phyloP scores from a whole-genome alignment of 495 filamentous ascomycete genomes.

The Cryomyces minteri region DNA sequence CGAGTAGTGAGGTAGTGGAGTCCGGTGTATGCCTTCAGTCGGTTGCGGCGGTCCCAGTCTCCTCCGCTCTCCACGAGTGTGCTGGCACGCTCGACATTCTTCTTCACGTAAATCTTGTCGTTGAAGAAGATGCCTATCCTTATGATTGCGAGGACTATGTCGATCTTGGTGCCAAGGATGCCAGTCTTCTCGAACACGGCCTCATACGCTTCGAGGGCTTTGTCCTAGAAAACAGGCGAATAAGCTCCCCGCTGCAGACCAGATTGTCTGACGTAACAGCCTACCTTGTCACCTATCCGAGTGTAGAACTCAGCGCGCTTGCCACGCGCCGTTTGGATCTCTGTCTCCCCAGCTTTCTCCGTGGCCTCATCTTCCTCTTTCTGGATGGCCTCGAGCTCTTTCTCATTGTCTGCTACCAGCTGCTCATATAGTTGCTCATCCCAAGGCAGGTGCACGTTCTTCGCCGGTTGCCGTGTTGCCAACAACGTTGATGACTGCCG shows the following conservation, averaged over 20 bases:
- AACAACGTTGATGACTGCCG: constrained; percentile 36
- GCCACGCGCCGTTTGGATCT: constrained; percentile 77
- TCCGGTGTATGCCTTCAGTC: constrained; percentile 95
- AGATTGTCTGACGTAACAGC: constrained; percentile 6
- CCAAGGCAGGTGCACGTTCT: constrained; percentile 61
- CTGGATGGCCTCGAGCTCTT: constrained; percentile 76
- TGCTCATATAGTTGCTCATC: constrained; percentile 76
- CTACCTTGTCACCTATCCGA: constrained; percentile 84
- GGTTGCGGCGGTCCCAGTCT: constrained; percentile 96
- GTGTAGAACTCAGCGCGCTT: constrained; percentile 95
- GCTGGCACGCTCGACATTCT: constrained; percentile 79
- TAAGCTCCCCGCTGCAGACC: neutral
- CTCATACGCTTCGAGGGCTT: constrained; percentile 81
- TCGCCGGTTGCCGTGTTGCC: constrained; percentile 41
- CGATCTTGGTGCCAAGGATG: constrained; percentile 88
- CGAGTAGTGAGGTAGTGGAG: constrained; percentile 81
- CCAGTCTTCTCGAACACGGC: constrained; percentile 85
- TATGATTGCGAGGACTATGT: constrained; percentile 88
- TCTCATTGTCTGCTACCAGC: constrained; percentile 72
- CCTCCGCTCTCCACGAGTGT: constrained; percentile 82
- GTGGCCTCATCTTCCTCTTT: constrained; percentile 61
- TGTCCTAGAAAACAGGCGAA: constrained; percentile 40
- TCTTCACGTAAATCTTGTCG: constrained; percentile 78
- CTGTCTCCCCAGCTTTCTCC: constrained; percentile 90
- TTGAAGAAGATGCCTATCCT: constrained; percentile 91